Percentiles rank a stretch among this genome's conserved stretches.
phyloP scores from a whole-genome alignment of 2,329 filamentous ascomycete genomes.

The Hymenoscyphus fraxineus region DNA sequence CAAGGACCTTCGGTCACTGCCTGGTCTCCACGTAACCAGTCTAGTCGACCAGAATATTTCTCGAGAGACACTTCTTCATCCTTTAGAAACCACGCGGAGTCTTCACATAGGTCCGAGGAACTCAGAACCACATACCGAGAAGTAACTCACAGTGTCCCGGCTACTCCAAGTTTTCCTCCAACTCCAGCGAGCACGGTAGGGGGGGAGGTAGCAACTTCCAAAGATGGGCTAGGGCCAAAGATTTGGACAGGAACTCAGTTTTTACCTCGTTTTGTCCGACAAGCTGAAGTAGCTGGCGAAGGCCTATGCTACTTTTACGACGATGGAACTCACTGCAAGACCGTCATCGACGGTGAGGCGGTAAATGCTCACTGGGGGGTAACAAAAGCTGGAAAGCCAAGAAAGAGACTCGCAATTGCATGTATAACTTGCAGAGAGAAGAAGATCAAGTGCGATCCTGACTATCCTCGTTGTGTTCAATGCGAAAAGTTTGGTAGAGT shows the following conservation, averaged over 20 bases:
- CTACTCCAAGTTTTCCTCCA: slow-evolving; percentile 25
- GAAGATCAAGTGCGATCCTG: slow-evolving; percentile 95
- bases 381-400: slow-evolving; percentile 88
- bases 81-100: slow-evolving; percentile 27
- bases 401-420: slow-evolving; percentile 87
- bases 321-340: slow-evolving; percentile 77
- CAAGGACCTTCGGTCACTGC: slow-evolving; percentile 22
- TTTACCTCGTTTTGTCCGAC: slow-evolving; percentile 60
- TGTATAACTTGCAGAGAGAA: slow-evolving; percentile 92
- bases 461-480: slow-evolving; percentile 81
- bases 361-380: slow-evolving; percentile 93
- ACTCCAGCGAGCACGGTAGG: slow-evolving; percentile 26
- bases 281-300: slow-evolving; percentile 69
- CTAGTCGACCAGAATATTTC: slow-evolving; percentile 26
- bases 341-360: slow-evolving; percentile 76
- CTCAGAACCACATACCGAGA: slow-evolving; percentile 26
- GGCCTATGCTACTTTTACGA: slow-evolving; percentile 83
- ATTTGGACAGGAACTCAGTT: slow-evolving; percentile 68
- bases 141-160: slow-evolving; percentile 17
- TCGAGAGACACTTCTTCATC: slow-evolving; percentile 33
- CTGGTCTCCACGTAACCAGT: slow-evolving; percentile 32
- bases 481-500: slow-evolving; percentile 86
- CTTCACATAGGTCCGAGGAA: slow-evolving; percentile 27
- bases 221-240: slow-evolving; percentile 62
- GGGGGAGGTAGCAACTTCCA: slow-evolving; percentile 37